Base-by-base conservation (phyloP, 2,329 filamentous ascomycete genomes). In the Fusarium miscanthi region DNA sequence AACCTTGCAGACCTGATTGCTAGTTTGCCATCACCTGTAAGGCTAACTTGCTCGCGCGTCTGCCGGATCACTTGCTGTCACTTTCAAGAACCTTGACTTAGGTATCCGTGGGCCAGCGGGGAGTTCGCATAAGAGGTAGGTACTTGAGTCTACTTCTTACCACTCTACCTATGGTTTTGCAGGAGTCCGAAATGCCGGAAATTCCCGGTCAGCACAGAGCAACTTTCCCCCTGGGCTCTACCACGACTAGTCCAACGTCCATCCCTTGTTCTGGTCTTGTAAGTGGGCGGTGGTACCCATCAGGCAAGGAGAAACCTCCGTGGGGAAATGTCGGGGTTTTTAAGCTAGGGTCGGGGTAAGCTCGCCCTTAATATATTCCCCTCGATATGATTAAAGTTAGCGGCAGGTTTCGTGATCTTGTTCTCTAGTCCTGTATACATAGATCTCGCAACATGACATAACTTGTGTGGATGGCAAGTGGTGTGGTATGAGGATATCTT, bases 271-370 rank as follows among this genome's bases (percentile, higher is more conserved):
- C 30, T 58, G 41, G 25, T 40, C 49, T 52, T 33, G 30, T 49
- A 41, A 48, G 67, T 45, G 48, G 60, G 35, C 51, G 69, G 52
- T 59, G 63, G 42, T 59, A 46, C 49, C 42, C 43, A 49, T 19
- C 13, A 42, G 42, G 21, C 38, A 58, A 61, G 33, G 51, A 43
- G 40, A 64, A 48, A 59, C 46, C 52, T 63, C 59, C 68, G 70
- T 73, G 70, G 70, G 70, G 70, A 73, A 73, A 74, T 72, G 59
- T 73, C 70, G 70, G 70, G 70, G 70, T 72, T 74, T 59, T 25
- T 10, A 42, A 54, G 56, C 70, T 70, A 66, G 58, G 63, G 63
- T 68, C 70, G 66, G 51, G 56, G 70, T 49, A 58, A 71, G 52
- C 49, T 67, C 54, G 57, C 64, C 60, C 49, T 73, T 48, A 31